A percentile compares a stretch with the other conserved stretches of the same genome.
Conservation (phyloP, 345 rosid genomes). For the Geranium rotundifolium region DNA sequence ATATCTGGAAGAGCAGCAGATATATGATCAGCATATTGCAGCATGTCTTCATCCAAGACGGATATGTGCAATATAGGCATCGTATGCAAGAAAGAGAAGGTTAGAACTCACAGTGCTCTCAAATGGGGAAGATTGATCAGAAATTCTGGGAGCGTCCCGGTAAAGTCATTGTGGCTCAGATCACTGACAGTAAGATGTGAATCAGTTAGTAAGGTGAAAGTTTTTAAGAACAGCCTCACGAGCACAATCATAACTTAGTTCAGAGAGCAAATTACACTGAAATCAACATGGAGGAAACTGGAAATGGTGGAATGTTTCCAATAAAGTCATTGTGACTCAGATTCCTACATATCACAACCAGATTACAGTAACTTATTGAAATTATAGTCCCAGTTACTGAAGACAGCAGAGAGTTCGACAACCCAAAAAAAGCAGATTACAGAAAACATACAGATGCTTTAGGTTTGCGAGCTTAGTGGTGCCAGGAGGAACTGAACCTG, state of each 20-base stretch:
- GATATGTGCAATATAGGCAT: not conserved
- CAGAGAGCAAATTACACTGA: slow-evolving; percentile 38
- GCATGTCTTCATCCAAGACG: not conserved
- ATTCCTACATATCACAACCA: slow-evolving; percentile 20
- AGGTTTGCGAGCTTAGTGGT: slow-evolving; percentile 25
- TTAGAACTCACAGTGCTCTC: slow-evolving; percentile 29
- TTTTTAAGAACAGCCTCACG: slow-evolving; percentile 2
- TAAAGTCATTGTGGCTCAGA: slow-evolving; percentile 34
- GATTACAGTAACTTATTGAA: not conserved
- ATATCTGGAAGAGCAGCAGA: slow-evolving; percentile 19
- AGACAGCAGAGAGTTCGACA: not conserved
- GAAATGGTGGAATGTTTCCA: slow-evolving; percentile 30
- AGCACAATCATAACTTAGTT: slow-evolving; percentile 1
- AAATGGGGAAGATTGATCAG: slow-evolving; percentile 22
- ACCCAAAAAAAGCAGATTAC: slow-evolving; percentile 1
- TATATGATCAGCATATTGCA: not conserved
- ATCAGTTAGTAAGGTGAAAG: not conserved
- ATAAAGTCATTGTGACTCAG: slow-evolving; percentile 45
- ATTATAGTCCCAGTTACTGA: not conserved
- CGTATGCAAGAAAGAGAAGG: no score
- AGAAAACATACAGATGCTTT: slow-evolving; percentile 33
- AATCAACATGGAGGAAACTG: slow-evolving; percentile 24
- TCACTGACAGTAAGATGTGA: slow-evolving; percentile 28
- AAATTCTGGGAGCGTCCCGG: slow-evolving; percentile 25
- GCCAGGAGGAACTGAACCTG: slow-evolving; percentile 28